Evolutionary conservation across 1,284 basidiomycete species (phyloP).

Genomic region (Sanguinoderma infundibulare): DNA sequence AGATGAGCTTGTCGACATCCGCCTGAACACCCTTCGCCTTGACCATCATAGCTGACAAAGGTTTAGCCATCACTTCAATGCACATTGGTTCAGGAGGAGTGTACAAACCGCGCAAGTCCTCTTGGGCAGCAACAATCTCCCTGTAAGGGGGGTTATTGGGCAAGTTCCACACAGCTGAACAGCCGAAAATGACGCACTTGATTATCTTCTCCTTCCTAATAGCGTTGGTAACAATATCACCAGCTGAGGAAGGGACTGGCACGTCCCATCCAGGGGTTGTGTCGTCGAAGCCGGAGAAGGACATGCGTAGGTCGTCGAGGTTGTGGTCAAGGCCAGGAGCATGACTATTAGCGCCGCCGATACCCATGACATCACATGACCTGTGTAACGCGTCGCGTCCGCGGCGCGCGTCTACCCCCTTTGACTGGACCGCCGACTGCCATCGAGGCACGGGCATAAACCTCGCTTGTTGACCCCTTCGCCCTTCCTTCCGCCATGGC

Average conservation of each 20-base stretch:
- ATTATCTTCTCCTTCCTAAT: constrained; percentile 71
- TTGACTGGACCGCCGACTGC: background rate
- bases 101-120: constrained; percentile 70
- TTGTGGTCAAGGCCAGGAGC: constrained; percentile 4
- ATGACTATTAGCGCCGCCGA: background rate
- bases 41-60: constrained; percentile 62
- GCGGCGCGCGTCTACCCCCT: background rate
- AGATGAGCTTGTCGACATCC: constrained; percentile 77
- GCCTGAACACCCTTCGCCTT: constrained; percentile 71
- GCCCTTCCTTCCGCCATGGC: constrained; percentile 61
- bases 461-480: background rate
- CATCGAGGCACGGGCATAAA: background rate
- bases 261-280: constrained; percentile 62
- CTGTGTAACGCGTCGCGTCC: constrained; percentile 21
- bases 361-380: constrained; percentile 13
- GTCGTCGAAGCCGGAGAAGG: constrained; percentile 59
- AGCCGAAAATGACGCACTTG: constrained; percentile 44
- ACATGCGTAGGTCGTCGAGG: background rate
- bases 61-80: background rate
- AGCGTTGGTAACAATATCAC: constrained; percentile 73
- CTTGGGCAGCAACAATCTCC: constrained; percentile 73
- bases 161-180: background rate
- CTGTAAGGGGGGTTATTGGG: constrained; percentile 40
- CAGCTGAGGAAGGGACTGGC: constrained; percentile 45
- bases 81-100: background rate